phyloP scores from a whole-genome alignment of 768 basidiomycete species.

The Podaxis sp. region DNA sequence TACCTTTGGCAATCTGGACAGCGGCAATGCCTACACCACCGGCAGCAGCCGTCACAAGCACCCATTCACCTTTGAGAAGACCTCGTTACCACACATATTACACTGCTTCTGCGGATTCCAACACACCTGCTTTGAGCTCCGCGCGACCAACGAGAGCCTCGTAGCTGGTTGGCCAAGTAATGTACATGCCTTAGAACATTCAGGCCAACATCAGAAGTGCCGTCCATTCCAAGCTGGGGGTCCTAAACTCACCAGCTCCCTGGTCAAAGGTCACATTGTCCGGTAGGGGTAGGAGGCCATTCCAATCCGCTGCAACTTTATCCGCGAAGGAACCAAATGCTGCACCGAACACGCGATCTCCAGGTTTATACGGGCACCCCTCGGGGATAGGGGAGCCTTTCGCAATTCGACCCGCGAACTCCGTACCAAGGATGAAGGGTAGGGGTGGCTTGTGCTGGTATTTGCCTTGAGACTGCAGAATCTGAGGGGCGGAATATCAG shows the following conservation, averaged over 20 bases:
- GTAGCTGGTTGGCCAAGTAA: constrained; percentile 95
- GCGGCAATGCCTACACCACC: constrained; percentile 94
- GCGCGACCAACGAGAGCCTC: constrained; percentile 89
- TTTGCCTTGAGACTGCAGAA: constrained; percentile 86
- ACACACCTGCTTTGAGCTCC: constrained; percentile 67
- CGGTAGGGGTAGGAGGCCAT: constrained; percentile 63
- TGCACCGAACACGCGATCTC: constrained; percentile 87
- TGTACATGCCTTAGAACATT: constrained; percentile 54
- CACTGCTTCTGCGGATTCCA: neutral
- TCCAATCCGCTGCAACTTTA: constrained; percentile 55
- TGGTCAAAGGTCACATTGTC: constrained; percentile 77
- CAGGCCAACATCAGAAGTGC: neutral
- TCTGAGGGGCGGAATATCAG: constrained; percentile 37
- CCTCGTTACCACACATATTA: neutral
- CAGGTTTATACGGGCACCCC: constrained; percentile 74
- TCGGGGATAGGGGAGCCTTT: constrained; percentile 70
- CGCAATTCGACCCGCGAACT: constrained; percentile 82
- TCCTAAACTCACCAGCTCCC: constrained; percentile 63
- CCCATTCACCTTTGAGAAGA: constrained; percentile 70
- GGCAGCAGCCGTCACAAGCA: constrained; percentile 93
- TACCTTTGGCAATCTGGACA: constrained; percentile 91
- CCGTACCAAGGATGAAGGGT: constrained; percentile 82
- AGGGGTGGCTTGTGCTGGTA: constrained; percentile 82
- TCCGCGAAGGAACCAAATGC: constrained; percentile 82
- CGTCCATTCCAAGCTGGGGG: neutral